Evolutionary conservation across 306 rosid species (phyloP), one percentile per base, ranked within the genome.

Genomic region (Prinsepia uniflora): DNA sequence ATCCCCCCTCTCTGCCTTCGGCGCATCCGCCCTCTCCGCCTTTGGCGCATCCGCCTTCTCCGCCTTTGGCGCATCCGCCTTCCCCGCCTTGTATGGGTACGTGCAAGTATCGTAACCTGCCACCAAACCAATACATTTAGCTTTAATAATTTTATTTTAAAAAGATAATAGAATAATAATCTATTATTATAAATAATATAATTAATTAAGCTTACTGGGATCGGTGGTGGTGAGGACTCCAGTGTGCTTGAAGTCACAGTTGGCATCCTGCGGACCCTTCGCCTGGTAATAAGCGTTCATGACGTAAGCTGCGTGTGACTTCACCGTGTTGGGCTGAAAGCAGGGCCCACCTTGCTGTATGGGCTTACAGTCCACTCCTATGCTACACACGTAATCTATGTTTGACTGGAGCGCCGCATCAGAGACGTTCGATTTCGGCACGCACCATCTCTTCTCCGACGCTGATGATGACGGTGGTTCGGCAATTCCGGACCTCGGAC

Each of bases 71-170:
- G 30, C 30, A 30, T 30, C 36, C 4, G 36, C 36, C 36, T 30
- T 30, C 36, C 2, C 36, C 36, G 36, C 36, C 17, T 61, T 70
- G 57, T 39, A 47, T 2, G 89, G 81, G 78, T 78, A 91, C 76
- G 66, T 75, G 74, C 97, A 91, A 6, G 84, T 15, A 47, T 72
- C 45, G 14, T 82, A 85, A 80, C 97, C 97, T 88, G 84, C 76
- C 69, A 45, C 24, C 64, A 13, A 40, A 53, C 45, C 8, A 10
- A 61, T 19, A 1, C 0, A 40, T 62, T 36, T 15, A 4, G 47
- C 4, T 30, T 30, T 30, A 30, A 1, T 30, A 30, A 30, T 30
- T 2, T 30, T 2, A 24, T 0, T 5, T 49, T 7, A 3, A 20
- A 24, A 5, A 41, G 2, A 20, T 30, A 6, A 8, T 19, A 10